Evolutionary conservation across 257 asterid species (phyloP), one percentile per base, ranked within the genome.

Genomic region (Asclepias syriaca): DNA sequence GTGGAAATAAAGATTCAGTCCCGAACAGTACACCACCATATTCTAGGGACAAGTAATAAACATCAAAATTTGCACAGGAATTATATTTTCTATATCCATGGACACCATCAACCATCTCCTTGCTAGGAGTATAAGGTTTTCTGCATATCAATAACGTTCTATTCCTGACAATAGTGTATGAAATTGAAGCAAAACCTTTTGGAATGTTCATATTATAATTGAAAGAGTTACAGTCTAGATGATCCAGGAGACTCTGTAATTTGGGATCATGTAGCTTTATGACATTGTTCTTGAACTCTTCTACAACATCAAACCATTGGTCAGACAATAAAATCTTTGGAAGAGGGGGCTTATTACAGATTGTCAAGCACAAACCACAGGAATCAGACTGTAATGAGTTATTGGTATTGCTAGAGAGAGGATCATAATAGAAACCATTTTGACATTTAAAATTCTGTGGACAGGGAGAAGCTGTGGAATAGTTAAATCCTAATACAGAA

Each of bases 351-450:
- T 14, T 29, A 22, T 65, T 13, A 34, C 75, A 55, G 4, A 69
- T 37, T 45, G 85, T 66, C 37, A 49, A 19, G 77, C 79, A 66
- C 49, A 85, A 53, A 8, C 93, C 90, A 27, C 91, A 87, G 0
- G 50, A 59, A 6, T 29, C 0, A 0, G 75, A 68, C 8, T 22
- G 37, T 1, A 40, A 1, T 5, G 3, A 1, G 24, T 18, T 6
- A 14, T 79, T 3, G 59, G 81, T 29, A 29, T 29, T 29, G 34
- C 3, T 29, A 29, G 34, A 71, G 15, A 4, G 96, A 89, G 24
- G 79, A 82, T 57, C 48, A 29, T 1, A 32, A 71, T 58, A 19
- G 19, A 15, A 5, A 11, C 8, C 43, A 4, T 54, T 3, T 56
- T 81, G 79, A 71, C 96, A 84, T 10, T 6, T 7, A 48, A 63